Base-by-base conservation (phyloP, 306 rosid genomes). In the Rosa lucieae region DNA sequence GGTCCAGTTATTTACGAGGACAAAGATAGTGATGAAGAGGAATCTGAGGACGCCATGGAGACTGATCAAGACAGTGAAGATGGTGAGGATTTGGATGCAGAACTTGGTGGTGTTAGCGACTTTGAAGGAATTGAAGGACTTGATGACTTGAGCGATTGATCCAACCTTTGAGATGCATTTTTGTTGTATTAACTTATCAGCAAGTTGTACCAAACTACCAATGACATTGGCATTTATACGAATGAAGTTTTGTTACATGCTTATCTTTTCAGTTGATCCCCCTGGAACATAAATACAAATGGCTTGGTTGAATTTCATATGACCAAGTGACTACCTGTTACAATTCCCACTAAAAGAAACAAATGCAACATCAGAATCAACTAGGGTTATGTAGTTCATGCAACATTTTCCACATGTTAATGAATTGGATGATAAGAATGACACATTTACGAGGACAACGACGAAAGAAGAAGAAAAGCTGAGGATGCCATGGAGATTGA, bases 21-120 rank as follows among this genome's bases (percentile, higher is more conserved):
- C 80, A 72, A 84, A 3, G 91, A 91, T 65, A 89, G 93, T 61
- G 97, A 87, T 1, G 92, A 83, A 72, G 89, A 87, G 40, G 84
- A 77, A 73, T 87, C 89, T 1, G 90, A 85, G 17, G 91, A 91
- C 17, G 89, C 83, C 51, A 91, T 91, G 98, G 97, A 87, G 75
- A 90, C 91, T 11, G 93, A 93, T 75, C 74, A 77, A 80, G 88
- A 82, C 62, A 52, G 63, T 17, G 53, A 75, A 21, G 83, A 89
- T 20, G 91, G 40, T 18, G n/a, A 74, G 32, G 86, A 74, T 47
- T 72, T 85, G 3, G 87, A 77, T 5, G 88, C 80, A 49, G 87
- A 77, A 40, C 74, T 83, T 67, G 89, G 78, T 21, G 83, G 82
- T 74, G 90, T 82, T 39, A 66, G 84, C 71, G 87, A 86, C 59